A percentile compares a stretch with the other conserved stretches of the same genome.
phyloP scores from a whole-genome alignment of 192 early-diverging fungal genomes.

The Rhizophagus sp. region DNA sequence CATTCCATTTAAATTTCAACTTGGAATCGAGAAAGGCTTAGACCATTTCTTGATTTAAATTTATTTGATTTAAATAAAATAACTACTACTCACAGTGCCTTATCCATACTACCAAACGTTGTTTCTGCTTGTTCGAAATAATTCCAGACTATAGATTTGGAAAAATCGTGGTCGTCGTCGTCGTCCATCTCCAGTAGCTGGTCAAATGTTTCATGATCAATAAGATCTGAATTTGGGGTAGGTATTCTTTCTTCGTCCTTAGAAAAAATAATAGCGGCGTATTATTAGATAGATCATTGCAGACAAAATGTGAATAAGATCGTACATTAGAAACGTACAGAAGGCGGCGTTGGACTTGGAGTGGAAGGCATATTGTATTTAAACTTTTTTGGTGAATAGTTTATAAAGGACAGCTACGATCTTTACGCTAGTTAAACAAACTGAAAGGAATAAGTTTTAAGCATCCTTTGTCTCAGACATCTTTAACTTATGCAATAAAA shows the following conservation, averaged over 20 bases:
- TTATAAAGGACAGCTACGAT: neutral
- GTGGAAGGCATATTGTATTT: neutral
- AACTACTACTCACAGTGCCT: conserved; percentile 55
- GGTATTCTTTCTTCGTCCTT: conserved; percentile 5
- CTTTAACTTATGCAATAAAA: neutral
- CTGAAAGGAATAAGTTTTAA: neutral
- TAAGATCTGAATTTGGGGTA: conserved; percentile 49
- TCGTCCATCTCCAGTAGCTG: conserved; percentile 93
- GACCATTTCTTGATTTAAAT: neutral
- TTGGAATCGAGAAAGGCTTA: too few relatives aligned
- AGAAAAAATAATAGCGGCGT: neutral
- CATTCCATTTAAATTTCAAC: neutral
- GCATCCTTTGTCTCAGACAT: neutral
- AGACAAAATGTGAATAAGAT: neutral
- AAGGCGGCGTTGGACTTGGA: neutral
- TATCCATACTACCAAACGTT: conserved; percentile 78
- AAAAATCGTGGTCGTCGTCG: conserved; percentile 81
- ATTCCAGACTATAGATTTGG: conserved; percentile 70
- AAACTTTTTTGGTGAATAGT: neutral
- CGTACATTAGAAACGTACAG: neutral
- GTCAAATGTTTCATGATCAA: conserved; percentile 83
- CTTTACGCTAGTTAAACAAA: neutral
- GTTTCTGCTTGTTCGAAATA: conserved; percentile 84
- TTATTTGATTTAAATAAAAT: too few relatives aligned
- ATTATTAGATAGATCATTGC: neutral